Evolutionary conservation across 805 yeast genomes (phyloP), one percentile per base, ranked within the genome.

Genomic region (Priceomyces castillae): DNA sequence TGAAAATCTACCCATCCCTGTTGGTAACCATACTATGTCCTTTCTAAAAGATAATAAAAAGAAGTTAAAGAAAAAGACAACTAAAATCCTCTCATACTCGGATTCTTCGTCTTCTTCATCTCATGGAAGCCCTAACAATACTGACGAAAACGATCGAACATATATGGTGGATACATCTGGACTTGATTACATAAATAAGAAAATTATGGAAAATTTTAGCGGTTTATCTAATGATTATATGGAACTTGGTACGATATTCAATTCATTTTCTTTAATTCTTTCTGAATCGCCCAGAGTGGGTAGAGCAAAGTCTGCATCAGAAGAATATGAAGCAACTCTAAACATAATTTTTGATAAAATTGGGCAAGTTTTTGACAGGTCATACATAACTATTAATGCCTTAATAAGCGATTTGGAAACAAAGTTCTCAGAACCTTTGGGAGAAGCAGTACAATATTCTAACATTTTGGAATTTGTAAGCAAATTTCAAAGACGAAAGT

Each of bases 291-390:
- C 57, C 7, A 53, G 57, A 2, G 43, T 51, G 22, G 52, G 55
- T n/a, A 57, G 58, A 38, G 47, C 51, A 7, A 52, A 56, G 22
- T 20, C 37, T 10, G 50, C 49, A 14, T 42, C 46, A 9, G 56
- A 49, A 12, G 59, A 58, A 4, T 64, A 61, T 1, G 61, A 56
- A n/a, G 51, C 53, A 5, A 65, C 65, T 39, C 46, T 68, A 15
- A 63, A 64, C 46, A 44, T 66, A 9, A 52, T 70, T 1, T 58
- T 88, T 47, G 98, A 94, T 58, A 80, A 81, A 48, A 78, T 89
- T 22, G 97, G 98, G 1, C 90, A 86, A 56, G 84, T 90, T 1
- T 82, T 87, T 49, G 98, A 94, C 61, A 77, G 82, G 31, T 80
- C 77, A 37, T 73, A 71, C 56, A 59, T 79, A 48, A 58, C 80